phyloP scores from a whole-genome alignment of 768 basidiomycete species.

The Xerocomellus intermedius region DNA sequence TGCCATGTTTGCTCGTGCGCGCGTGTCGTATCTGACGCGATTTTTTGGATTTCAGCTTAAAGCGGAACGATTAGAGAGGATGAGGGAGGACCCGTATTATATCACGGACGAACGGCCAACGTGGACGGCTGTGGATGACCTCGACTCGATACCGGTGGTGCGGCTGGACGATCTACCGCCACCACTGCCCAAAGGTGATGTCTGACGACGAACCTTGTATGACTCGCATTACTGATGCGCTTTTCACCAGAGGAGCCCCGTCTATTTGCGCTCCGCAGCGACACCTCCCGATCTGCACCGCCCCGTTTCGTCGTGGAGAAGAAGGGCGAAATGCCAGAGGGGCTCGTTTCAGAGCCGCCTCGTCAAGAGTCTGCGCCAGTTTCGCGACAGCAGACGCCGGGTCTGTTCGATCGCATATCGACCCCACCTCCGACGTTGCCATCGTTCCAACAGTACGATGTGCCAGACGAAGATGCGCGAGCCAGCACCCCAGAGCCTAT shows the following conservation, averaged over 20 bases:
- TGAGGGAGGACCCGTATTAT: constrained; percentile 90
- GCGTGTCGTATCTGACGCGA: constrained; percentile 1
- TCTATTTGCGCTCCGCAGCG: constrained; percentile 45
- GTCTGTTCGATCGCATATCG: constrained; percentile 31
- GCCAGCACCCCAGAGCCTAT: constrained; percentile 67
- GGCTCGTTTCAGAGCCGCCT: constrained; percentile 30
- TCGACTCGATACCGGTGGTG: constrained; percentile 94
- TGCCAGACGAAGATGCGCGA: constrained; percentile 42
- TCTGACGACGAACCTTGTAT: neutral
- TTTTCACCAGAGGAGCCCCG: constrained; percentile 34
- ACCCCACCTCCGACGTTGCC: constrained; percentile 36
- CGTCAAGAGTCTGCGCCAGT: constrained; percentile 28
- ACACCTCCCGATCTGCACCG: constrained; percentile 39
- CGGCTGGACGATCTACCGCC: constrained; percentile 71
- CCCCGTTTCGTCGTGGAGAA: constrained; percentile 66
- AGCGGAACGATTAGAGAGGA: constrained; percentile 70
- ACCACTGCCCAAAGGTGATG: constrained; percentile 34
- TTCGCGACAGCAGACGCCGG: constrained; percentile 23
- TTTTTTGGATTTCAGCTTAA: constrained; percentile 50
- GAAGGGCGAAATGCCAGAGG: constrained; percentile 84
- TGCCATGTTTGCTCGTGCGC: neutral
- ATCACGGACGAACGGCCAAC: constrained; percentile 63
- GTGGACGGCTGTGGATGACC: constrained; percentile 46
- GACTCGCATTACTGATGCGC: constrained; percentile 28
- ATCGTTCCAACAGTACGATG: constrained; percentile 56